Conservation (phyloP, 331 rosid species). For the Cydonia oblonga region DNA sequence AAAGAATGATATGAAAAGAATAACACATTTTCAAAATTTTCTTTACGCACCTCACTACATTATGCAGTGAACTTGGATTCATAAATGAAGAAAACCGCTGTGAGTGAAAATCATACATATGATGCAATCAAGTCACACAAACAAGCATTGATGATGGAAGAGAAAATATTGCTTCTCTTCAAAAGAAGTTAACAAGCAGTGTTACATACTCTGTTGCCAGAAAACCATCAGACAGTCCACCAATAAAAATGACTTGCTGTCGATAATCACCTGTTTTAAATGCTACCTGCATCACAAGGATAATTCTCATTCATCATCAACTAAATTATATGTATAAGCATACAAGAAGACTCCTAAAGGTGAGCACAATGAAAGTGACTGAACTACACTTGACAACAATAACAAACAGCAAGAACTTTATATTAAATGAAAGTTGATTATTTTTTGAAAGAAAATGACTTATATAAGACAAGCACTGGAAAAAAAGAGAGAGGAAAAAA, state of each 20-base stretch:
- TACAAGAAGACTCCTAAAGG: not conserved
- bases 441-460: not conserved
- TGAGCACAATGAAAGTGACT: not conserved
- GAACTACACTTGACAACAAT: not conserved
- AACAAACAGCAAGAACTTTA: not conserved
- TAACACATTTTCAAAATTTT: not conserved
- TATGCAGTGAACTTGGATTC: not conserved
- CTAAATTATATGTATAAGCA: not conserved
- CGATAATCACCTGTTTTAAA: conserved; percentile 83
- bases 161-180: not conserved
- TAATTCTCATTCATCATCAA: conserved; percentile 1
- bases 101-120: not conserved
- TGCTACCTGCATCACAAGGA: conserved; percentile 62
- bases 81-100: not conserved
- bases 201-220: conserved; percentile 68
- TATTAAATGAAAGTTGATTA: not conserved
- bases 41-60: not conserved
- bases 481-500: not conserved
- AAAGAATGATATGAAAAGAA: conserved; percentile 8
- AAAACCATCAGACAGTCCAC: conserved; percentile 93
- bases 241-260: conserved; percentile 85
- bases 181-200: not conserved
- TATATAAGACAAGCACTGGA: not conserved
- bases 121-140: not conserved
- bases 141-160: not conserved